Conservation (phyloP, 352 stramenopile genomes). For the Phytophthora lateralis region DNA sequence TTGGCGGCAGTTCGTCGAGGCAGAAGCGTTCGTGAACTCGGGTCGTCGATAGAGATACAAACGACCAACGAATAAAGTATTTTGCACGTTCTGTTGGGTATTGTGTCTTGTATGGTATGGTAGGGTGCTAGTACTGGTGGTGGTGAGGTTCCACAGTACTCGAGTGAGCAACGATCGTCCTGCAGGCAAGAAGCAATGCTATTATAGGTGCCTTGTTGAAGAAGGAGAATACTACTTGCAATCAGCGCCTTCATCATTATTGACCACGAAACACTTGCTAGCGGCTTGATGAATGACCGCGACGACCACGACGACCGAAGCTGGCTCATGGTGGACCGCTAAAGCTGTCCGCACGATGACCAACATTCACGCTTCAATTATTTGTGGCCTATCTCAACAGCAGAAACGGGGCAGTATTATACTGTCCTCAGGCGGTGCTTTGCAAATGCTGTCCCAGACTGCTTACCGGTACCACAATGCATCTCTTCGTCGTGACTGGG, state of each 20-base stretch:
- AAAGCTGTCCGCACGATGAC: neutral
- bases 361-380: constrained; percentile 3
- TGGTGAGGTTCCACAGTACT: neutral
- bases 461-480: neutral
- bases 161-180: neutral
- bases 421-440: neutral
- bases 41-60: constrained; percentile 3
- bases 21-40: constrained; percentile 11
- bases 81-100: neutral
- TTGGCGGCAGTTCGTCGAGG: constrained; percentile 5
- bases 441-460: neutral
- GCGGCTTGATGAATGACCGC: neutral
- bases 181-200: neutral
- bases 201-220: neutral
- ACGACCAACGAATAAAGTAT: neutral
- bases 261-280: neutral
- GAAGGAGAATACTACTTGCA: neutral
- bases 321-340: neutral
- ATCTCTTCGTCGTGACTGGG: neutral
- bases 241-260: neutral
- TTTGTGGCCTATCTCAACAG: constrained; percentile 1
- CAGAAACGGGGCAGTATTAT: constrained; percentile 1
- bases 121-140: no score
- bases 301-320: neutral
- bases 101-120: neutral